Conservation (phyloP, 176 grass and related monocot genomes). For the Tillandsia fasciculata region DNA sequence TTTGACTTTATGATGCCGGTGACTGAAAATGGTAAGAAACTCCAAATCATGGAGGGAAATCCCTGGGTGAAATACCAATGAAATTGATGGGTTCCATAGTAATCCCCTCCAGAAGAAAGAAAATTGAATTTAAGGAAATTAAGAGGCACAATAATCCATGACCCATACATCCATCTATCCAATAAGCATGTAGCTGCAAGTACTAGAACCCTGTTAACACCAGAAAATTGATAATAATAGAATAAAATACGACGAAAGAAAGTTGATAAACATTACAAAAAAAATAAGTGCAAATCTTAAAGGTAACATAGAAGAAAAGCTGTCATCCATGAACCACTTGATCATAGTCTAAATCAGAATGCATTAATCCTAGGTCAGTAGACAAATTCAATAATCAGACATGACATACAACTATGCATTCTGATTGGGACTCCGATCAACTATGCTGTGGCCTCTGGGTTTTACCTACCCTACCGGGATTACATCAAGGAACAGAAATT, state of each 20-base stretch:
- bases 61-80: slow-evolving; percentile 96
- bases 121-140: slow-evolving; percentile 95
- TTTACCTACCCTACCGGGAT: slow-evolving; percentile 71
- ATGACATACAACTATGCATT: too few relatives aligned
- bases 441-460: not conserved
- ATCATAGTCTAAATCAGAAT: too few relatives aligned
- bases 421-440: too few relatives aligned
- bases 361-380: too few relatives aligned
- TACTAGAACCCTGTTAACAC: slow-evolving; percentile 51
- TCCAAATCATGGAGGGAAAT: slow-evolving; percentile 87
- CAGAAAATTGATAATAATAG: slow-evolving; percentile 1
- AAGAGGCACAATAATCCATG: slow-evolving; percentile 60
- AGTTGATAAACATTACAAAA: not conserved
- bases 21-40: slow-evolving; percentile 63
- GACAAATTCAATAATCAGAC: too few relatives aligned
- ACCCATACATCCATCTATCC: slow-evolving; percentile 78
- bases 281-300: not conserved
- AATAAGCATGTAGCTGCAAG: slow-evolving; percentile 55
- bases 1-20: slow-evolving; percentile 51
- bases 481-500: slow-evolving; percentile 58
- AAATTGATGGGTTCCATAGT: slow-evolving; percentile 79
- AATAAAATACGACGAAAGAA: not conserved
- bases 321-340: too few relatives aligned
- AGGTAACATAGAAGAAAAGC: too few relatives aligned
- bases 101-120: slow-evolving; percentile 87